Evolutionary conservation across 129 eudicot genomes (phyloP).

Genomic region (Ambrosia artemisiifolia): DNA sequence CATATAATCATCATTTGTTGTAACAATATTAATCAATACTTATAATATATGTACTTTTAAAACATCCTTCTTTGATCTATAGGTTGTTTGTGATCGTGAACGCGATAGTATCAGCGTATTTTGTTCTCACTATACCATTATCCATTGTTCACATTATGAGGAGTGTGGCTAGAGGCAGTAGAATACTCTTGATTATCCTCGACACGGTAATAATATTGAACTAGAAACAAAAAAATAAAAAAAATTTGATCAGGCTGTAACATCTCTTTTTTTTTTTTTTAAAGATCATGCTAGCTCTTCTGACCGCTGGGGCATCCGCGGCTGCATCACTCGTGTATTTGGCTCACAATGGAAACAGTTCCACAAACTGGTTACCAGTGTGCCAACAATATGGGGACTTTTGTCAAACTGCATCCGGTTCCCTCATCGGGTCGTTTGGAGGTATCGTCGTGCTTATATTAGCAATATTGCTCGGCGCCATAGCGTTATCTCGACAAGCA

Average conservation of each 20-base stretch:
- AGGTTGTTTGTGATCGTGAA: slow-evolving; percentile 79
- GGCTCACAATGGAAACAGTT: slow-evolving; percentile 76
- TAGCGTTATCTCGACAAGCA: slow-evolving; percentile 52
- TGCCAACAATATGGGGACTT: slow-evolving; percentile 66
- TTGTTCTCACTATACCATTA: slow-evolving; percentile 59
- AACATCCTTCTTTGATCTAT: background rate
- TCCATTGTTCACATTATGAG: slow-evolving; percentile 61
- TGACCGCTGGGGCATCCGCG: slow-evolving; percentile 72
- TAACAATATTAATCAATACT: background rate
- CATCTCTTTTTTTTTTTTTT: background rate
- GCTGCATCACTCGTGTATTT: slow-evolving; percentile 76
- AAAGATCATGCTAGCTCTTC: slow-evolving; percentile 60
- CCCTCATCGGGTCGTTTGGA: slow-evolving; percentile 81
- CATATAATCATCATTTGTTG: background rate
- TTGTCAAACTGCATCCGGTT: slow-evolving; percentile 59
- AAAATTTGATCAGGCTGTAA: background rate
- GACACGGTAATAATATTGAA: slow-evolving; percentile 46
- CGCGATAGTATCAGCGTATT: slow-evolving; percentile 55
- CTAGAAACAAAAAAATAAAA: background rate
- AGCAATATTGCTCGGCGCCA: slow-evolving; percentile 51
- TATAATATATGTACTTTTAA: background rate
- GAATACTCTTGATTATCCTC: slow-evolving; percentile 51
- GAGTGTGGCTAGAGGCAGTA: slow-evolving; percentile 49
- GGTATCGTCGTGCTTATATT: slow-evolving; percentile 48
- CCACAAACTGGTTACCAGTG: slow-evolving; percentile 78